These are phyloP conservation scores for Ceratocystis variospora DNA, from an alignment of 2,329 filamentous ascomycete genomes.

Conservation along the genomic window DNA sequence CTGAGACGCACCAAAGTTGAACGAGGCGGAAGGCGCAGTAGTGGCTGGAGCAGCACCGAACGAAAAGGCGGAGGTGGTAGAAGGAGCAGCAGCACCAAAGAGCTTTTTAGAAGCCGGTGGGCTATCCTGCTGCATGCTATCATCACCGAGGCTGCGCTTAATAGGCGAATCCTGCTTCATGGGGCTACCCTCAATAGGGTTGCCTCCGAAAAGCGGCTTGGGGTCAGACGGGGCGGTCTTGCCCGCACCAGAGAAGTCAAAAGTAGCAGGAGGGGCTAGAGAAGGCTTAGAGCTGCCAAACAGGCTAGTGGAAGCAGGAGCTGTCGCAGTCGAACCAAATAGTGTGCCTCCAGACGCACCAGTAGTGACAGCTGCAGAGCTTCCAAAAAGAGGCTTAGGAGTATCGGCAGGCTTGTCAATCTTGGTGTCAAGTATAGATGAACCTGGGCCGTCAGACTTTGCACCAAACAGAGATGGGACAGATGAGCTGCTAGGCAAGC, in stretches of 20 bases:
- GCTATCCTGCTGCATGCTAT: slow-evolving; percentile 19
- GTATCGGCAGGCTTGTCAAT: slow-evolving; percentile 3
- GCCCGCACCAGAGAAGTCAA: slow-evolving; percentile 10
- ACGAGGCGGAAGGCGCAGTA: slow-evolving; percentile 23
- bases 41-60: slow-evolving; percentile 25
- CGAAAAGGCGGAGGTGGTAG: slow-evolving; percentile 24
- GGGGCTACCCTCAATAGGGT: slow-evolving; percentile 30
- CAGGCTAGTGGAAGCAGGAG: slow-evolving; percentile 22
- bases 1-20: slow-evolving; percentile 29
- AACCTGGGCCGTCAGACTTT: slow-evolving; percentile 14
- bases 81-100: slow-evolving; percentile 13
- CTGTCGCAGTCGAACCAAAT: slow-evolving; percentile 6
- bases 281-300: slow-evolving; percentile 24
- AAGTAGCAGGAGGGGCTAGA: slow-evolving; percentile 12
- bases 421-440: slow-evolving; percentile 17
- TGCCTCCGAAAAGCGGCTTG: slow-evolving; percentile 29
- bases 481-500: slow-evolving; percentile 21
- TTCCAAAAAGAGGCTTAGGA: slow-evolving; percentile 27
- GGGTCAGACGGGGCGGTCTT: slow-evolving; percentile 20
- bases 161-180: slow-evolving; percentile 30
- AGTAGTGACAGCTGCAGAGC: slow-evolving; percentile 20
- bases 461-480: slow-evolving; percentile 28
- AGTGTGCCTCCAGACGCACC: background rate
- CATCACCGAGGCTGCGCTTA: slow-evolving; percentile 12
- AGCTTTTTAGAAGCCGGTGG: slow-evolving; percentile 21